Evolutionary conservation across 345 rosid species (phyloP).

Genomic region (Durio zibethinus): DNA sequence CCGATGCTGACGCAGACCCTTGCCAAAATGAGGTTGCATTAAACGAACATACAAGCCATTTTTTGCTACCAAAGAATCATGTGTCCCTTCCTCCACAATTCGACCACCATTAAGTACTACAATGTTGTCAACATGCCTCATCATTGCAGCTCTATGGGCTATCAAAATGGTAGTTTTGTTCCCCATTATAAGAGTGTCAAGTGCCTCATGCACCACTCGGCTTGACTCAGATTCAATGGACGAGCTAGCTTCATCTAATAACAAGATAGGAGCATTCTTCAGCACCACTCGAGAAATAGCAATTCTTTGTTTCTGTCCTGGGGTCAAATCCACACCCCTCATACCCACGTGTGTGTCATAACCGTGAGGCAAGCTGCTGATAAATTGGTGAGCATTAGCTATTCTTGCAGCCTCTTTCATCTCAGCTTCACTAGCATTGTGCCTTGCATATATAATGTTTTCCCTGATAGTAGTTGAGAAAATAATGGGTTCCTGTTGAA

Average conservation of each 20-base stretch:
- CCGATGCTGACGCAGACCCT: constrained; percentile 91
- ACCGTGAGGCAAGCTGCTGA: constrained; percentile 96
- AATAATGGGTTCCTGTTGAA: constrained; percentile 96
- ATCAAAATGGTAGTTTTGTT: constrained; percentile 94
- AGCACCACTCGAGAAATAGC: constrained; percentile 92
- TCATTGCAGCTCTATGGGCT: constrained; percentile 95
- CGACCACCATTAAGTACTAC: constrained; percentile 97
- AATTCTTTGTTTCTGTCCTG: constrained; percentile 97
- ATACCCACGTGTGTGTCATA: constrained; percentile 97
- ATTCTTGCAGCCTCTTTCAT: constrained; percentile 99
- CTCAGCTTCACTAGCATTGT: constrained; percentile 96
- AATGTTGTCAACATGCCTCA: constrained; percentile 95
- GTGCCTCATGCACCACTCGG: constrained; percentile 94
- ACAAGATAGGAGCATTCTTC: constrained; percentile 91
- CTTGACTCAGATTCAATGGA: constrained; percentile 97
- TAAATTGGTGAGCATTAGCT: constrained; percentile 98
- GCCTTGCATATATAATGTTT: constrained; percentile 96
- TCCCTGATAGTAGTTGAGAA: constrained; percentile 95
- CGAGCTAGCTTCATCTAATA: constrained; percentile 95
- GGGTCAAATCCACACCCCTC: constrained; percentile 98
- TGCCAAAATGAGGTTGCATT: constrained; percentile 97
- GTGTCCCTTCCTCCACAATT: constrained; percentile 93
- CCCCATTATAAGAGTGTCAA: constrained; percentile 91
- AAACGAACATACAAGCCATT: constrained; percentile 91
- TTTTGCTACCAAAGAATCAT: constrained; percentile 74